Conservation (phyloP, 345 rosid species). For the Carallia brachiata region DNA sequence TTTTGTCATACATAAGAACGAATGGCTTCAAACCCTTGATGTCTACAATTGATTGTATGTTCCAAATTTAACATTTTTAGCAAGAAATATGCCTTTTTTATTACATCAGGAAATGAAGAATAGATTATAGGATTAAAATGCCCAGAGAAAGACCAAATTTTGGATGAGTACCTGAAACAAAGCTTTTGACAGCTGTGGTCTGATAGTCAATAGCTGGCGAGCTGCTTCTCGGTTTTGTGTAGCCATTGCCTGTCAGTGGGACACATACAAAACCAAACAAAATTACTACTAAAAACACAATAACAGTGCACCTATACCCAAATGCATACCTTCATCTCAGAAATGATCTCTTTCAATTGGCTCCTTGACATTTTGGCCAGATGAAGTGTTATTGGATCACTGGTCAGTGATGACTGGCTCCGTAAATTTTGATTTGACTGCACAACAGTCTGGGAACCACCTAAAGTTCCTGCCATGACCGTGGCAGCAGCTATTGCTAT, state of each 20-base stretch:
- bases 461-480: conserved; percentile 73
- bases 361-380: conserved; percentile 84
- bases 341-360: conserved; percentile 74
- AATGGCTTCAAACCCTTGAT: too few species aligned
- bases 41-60: background rate
- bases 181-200: conserved; percentile 79
- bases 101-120: too few species aligned
- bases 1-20: too few species aligned
- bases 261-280: too few species aligned
- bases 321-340: conserved; percentile 67
- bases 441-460: conserved; percentile 58
- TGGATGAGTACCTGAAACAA: conserved; percentile 66
- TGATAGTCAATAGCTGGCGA: conserved; percentile 65
- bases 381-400: conserved; percentile 84
- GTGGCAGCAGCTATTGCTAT: conserved; percentile 75
- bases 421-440: conserved; percentile 53
- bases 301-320: too few species aligned
- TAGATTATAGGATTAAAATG: too few species aligned
- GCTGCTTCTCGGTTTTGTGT: conserved; percentile 68
- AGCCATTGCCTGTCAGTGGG: conserved; percentile 59
- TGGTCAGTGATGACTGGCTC: conserved; percentile 46
- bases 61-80: background rate
- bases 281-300: too few species aligned
- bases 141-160: background rate
- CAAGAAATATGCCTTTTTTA: background rate